phyloP scores from a whole-genome alignment of 768 basidiomycete genomes.

The Hericium rajendrae region DNA sequence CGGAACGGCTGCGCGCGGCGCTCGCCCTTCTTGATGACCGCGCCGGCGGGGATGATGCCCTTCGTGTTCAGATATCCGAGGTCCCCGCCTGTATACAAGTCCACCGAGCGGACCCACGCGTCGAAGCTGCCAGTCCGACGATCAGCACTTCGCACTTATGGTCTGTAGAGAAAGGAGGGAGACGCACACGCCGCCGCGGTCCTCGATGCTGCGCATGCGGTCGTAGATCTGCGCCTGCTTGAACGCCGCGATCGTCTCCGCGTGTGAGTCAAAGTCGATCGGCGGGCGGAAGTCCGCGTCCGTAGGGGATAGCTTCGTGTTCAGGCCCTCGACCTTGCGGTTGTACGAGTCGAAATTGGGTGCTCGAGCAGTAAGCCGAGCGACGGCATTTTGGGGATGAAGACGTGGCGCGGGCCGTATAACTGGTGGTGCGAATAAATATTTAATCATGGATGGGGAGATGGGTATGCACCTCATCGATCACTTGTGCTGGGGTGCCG shows the following conservation, averaged over 20 bases:
- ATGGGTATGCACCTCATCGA: constrained; percentile 48
- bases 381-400: constrained; percentile 93
- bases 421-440: constrained; percentile 33
- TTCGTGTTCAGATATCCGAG: constrained; percentile 63
- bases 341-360: constrained; percentile 80
- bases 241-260: constrained; percentile 66
- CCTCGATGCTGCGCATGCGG: constrained; percentile 79
- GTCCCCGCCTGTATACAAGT: constrained; percentile 69
- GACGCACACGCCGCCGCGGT: constrained; percentile 64
- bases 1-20: constrained; percentile 52
- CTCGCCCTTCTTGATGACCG: constrained; percentile 54
- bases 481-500: constrained; percentile 59
- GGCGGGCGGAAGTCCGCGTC: constrained; percentile 58
- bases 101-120: constrained; percentile 72
- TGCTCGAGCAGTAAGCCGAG: constrained; percentile 87
- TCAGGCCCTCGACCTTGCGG: constrained; percentile 37
- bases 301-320: constrained; percentile 40
- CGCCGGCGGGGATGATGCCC: constrained; percentile 64
- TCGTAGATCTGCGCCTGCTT: constrained; percentile 82
- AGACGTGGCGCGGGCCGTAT: constrained; percentile 67
- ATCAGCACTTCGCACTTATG: not conserved
- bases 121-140: constrained; percentile 48
- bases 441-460: not conserved
- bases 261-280: constrained; percentile 63
- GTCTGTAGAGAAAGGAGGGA: not conserved